phyloP scores from a whole-genome alignment of 805 yeast species.

The Suhomyces tanzawaensis region DNA sequence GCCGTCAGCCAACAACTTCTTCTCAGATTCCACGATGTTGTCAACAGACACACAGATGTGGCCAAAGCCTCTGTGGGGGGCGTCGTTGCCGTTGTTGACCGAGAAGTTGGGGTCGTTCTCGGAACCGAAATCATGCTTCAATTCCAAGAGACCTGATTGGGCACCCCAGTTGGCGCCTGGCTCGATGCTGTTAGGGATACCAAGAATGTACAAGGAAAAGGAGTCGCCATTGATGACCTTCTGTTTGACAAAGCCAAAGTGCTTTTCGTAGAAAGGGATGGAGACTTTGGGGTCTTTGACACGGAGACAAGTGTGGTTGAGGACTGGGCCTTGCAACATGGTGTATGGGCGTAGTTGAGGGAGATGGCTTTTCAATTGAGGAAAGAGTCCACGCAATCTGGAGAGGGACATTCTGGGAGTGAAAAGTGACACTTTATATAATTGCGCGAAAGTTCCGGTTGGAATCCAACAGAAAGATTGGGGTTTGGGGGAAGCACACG shows the following conservation, averaged over 20 bases:
- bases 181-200: constrained; percentile 45
- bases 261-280: constrained; percentile 66
- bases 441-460: no score
- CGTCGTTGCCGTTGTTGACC: constrained; percentile 78
- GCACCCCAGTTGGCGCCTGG: constrained; percentile 43
- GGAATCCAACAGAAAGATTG: no score
- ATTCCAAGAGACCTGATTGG: constrained; percentile 72
- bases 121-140: constrained; percentile 77
- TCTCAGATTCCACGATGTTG: constrained; percentile 64
- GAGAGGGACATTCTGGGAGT: no score
- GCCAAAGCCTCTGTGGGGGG: constrained; percentile 88
- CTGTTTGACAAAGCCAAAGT: constrained; percentile 71
- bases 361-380: no score
- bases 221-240: constrained; percentile 49
- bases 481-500: no score
- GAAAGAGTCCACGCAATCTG: no score
- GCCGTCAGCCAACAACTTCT: constrained; percentile 53
- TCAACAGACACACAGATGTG: constrained; percentile 89
- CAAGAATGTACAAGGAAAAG: constrained; percentile 65
- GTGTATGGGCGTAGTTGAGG: background rate
- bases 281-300: constrained; percentile 78
- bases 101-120: constrained; percentile 55
- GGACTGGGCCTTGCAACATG: background rate
- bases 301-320: constrained; percentile 76
- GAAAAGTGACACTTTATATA: no score